Conservation (phyloP, 495 filamentous ascomycete species). For the Lepidopterella palustris region DNA sequence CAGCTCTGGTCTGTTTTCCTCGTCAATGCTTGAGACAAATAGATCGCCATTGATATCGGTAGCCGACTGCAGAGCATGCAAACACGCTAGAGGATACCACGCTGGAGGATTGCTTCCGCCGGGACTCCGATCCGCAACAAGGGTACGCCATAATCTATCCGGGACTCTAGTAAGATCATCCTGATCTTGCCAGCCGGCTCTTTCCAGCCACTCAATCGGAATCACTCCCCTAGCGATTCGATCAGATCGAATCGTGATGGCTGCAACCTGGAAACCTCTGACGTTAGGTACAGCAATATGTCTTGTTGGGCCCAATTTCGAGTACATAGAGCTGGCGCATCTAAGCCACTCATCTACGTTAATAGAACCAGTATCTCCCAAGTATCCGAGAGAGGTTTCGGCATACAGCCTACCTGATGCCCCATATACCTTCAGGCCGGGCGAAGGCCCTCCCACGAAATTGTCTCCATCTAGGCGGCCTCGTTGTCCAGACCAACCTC, state of each 20-base stretch:
- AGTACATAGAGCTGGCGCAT: too few species aligned
- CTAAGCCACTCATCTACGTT: neutral
- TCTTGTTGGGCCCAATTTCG: too few species aligned
- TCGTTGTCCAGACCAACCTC: neutral
- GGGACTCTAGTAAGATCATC: slow-evolving; percentile 18
- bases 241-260: neutral
- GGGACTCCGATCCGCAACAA: slow-evolving; percentile 38
- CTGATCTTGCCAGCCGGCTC: neutral
- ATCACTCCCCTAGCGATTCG: neutral
- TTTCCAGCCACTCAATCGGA: neutral
- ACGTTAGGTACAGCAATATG: neutral
- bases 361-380: neutral
- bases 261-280: neutral
- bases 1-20: slow-evolving; percentile 19
- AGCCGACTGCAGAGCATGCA: slow-evolving; percentile 15
- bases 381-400: neutral
- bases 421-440: neutral
- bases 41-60: slow-evolving; percentile 32
- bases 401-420: neutral
- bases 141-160: slow-evolving; percentile 39
- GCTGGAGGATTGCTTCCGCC: slow-evolving; percentile 23
- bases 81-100: slow-evolving; percentile 32
- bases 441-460: neutral
- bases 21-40: slow-evolving; percentile 8
- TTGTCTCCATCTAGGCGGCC: slow-evolving; percentile 4